Evolutionary conservation across 106 monocot genomes (phyloP).

Genomic region (Phalaenopsis equestris): DNA sequence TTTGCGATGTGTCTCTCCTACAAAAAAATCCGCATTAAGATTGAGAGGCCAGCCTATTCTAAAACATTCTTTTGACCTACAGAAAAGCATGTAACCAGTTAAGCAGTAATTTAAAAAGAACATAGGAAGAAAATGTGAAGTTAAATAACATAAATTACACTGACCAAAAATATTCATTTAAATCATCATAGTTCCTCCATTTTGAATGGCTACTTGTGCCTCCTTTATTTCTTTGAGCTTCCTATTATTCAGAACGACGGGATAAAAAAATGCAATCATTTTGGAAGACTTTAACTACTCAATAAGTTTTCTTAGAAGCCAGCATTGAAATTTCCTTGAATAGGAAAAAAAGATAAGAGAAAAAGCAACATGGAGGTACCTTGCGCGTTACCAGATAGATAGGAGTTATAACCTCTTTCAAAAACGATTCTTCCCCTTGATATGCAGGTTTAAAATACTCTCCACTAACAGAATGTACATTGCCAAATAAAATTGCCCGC

Average conservation of each 20-base stretch:
- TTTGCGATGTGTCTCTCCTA: conserved; percentile 29
- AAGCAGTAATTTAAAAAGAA: neutral
- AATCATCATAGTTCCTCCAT: conserved; percentile 99
- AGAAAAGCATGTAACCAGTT: conserved; percentile 18
- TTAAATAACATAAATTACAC: conserved; percentile 9
- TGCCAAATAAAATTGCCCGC: conserved; percentile 33
- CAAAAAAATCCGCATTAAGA: conserved; percentile 49
- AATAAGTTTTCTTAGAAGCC: neutral
- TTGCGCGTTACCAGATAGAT: conserved; percentile 70
- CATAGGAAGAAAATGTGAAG: neutral
- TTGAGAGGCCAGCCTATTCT: conserved; percentile 74
- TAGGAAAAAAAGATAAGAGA: neutral
- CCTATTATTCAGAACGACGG: conserved; percentile 40
- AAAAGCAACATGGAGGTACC: conserved; percentile 32
- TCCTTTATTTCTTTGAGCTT: conserved; percentile 61
- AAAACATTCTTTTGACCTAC: conserved; percentile 83
- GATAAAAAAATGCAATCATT: conserved; percentile 3
- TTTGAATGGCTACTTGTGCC: conserved; percentile 82
- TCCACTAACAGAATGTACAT: conserved; percentile 39
- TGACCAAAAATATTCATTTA: conserved; percentile 98
- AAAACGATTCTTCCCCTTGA: conserved; percentile 57
- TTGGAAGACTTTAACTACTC: neutral
- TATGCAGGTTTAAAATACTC: conserved; percentile 35
- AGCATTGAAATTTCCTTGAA: neutral
- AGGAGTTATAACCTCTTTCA: conserved; percentile 62